phyloP scores from a whole-genome alignment of 2,329 filamentous ascomycete genomes.

The Atkinsonella texensis region DNA sequence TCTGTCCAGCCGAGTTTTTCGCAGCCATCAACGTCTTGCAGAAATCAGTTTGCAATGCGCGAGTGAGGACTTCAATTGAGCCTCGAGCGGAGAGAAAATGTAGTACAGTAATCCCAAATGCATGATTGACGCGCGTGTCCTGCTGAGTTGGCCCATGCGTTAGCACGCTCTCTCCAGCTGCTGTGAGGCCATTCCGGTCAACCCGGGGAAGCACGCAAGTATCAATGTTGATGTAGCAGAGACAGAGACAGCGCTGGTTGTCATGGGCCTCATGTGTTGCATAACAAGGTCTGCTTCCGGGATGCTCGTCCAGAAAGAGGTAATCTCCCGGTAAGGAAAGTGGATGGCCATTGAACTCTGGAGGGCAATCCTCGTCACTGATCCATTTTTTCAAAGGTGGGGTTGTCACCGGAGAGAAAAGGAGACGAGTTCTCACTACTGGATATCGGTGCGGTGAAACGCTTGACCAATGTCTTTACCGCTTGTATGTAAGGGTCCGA shows the following conservation, averaged over 20 bases:
- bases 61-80: constrained; percentile 16
- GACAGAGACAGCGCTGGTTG: constrained; percentile 19
- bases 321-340: constrained; percentile 38
- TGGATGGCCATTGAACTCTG: constrained; percentile 10
- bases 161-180: constrained; percentile 9
- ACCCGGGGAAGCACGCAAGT: constrained; percentile 19
- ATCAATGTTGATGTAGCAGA: constrained; percentile 13
- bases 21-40: constrained; percentile 13
- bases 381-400: constrained; percentile 12
- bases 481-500: constrained; percentile 22
- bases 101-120: constrained; percentile 35
- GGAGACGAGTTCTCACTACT: constrained; percentile 14
- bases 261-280: constrained; percentile 13
- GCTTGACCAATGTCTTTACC: constrained; percentile 27
- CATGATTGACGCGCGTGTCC: constrained; percentile 19
- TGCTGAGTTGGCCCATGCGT: not conserved
- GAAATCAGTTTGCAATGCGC: constrained; percentile 12
- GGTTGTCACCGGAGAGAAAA: constrained; percentile 4
- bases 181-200: constrained; percentile 14
- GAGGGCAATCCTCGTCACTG: constrained; percentile 17
- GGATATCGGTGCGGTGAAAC: constrained; percentile 22
- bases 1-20: constrained; percentile 34
- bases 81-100: constrained; percentile 32
- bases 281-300: constrained; percentile 11
- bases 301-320: constrained; percentile 21